phyloP scores from a whole-genome alignment of 2,329 filamentous ascomycete species.

The Teratosphaeria nubilosa region DNA sequence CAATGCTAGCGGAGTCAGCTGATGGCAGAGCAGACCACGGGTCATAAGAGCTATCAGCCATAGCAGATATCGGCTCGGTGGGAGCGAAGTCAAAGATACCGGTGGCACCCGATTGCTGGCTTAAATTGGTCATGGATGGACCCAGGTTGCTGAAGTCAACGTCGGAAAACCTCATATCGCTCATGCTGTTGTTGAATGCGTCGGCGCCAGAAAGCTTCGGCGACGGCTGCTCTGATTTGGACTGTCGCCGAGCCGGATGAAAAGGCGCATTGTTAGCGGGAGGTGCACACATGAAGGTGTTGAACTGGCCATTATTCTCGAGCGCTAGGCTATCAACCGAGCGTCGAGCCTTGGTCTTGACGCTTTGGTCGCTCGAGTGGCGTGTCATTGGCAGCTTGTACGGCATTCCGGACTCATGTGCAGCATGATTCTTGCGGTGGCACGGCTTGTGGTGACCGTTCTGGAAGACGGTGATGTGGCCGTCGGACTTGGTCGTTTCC shows the following conservation, averaged over 20 bases:
- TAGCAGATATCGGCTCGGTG: conserved; percentile 18
- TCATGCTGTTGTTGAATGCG: neutral
- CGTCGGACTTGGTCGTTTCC: conserved; percentile 49
- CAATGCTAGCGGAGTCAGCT: conserved; percentile 14
- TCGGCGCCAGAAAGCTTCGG: conserved; percentile 13
- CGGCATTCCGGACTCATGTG: conserved; percentile 51
- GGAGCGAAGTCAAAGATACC: conserved; percentile 13
- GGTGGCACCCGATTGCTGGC: conserved; percentile 16
- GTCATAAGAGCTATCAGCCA: conserved; percentile 19
- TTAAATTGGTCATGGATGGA: conserved; percentile 3
- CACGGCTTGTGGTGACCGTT: conserved; percentile 57
- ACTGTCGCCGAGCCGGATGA: conserved; percentile 14
- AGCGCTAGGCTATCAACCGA: conserved; percentile 44
- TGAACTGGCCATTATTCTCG: conserved; percentile 8
- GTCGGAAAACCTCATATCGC: conserved; percentile 10
- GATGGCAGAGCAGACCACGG: conserved; percentile 22
- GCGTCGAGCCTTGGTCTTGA: conserved; percentile 33
- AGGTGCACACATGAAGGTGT: conserved; percentile 1
- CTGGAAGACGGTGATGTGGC: conserved; percentile 49
- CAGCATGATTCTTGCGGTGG: conserved; percentile 54
- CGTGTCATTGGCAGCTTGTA: conserved; percentile 54
- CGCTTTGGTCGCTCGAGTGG: conserved; percentile 40
- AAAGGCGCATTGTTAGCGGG: conserved; percentile 7
- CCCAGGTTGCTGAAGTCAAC: conserved; percentile 19
- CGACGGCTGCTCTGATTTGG: conserved; percentile 24